These are phyloP conservation scores for Leptomonas seymouri DNA, from an alignment of 208 protist genomes.

Conservation along the genomic window DNA sequence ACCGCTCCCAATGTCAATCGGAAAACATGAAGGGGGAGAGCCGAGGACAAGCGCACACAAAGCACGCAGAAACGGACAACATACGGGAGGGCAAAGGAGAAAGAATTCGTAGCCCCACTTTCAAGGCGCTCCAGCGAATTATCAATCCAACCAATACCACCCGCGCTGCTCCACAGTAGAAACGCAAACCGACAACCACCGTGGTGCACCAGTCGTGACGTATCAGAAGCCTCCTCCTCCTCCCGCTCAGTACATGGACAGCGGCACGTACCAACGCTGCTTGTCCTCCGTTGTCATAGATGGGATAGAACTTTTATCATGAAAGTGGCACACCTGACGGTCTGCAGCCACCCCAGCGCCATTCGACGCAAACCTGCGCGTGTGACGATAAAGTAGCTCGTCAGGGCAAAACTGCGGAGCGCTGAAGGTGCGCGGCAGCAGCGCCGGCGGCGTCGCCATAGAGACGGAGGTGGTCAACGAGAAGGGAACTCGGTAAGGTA, in stretches of 20 bases:
- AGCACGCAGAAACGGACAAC: neutral
- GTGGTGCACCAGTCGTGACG: neutral
- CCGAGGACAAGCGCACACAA: too few species aligned
- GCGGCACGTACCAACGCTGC: conserved; percentile 8
- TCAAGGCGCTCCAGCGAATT: too few species aligned
- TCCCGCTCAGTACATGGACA: conserved; percentile 5
- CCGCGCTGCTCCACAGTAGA: neutral
- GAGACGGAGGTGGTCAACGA: neutral
- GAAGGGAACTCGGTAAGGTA: conserved; percentile 2
- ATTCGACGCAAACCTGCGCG: neutral
- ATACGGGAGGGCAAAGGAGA: neutral
- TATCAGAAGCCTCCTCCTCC: neutral
- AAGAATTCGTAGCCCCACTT: too few species aligned
- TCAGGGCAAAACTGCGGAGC: neutral
- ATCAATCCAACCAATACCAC: too few species aligned
- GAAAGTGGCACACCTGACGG: neutral
- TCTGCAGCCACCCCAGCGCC: too few species aligned
- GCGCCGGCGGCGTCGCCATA: neutral
- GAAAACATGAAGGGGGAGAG: too few species aligned
- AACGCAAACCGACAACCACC: neutral
- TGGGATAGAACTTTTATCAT: neutral
- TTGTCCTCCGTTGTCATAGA: neutral
- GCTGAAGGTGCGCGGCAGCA: conserved; percentile 15
- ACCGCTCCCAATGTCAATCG: too few species aligned
- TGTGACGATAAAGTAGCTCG: neutral